Evolutionary conservation across 768 basidiomycete genomes (phyloP).

Genomic region (Pisolithus tinctorius): DNA sequence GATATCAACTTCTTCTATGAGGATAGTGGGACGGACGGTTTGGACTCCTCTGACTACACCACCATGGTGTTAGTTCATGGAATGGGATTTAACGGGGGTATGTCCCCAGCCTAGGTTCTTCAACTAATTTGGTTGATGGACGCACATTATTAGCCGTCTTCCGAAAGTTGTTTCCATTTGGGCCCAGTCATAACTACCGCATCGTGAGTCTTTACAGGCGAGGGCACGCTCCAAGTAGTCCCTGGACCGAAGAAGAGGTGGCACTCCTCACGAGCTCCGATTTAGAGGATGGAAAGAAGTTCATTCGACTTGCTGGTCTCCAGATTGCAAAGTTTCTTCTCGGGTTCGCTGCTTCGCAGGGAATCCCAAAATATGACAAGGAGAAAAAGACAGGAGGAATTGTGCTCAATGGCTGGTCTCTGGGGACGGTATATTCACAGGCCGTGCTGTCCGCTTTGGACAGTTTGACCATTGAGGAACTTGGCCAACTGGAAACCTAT

Average conservation of each 20-base stretch:
- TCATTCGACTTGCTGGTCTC: constrained; percentile 1
- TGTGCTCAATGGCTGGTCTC: constrained; percentile 5
- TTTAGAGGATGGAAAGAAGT: not conserved
- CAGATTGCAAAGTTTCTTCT: constrained; percentile 6
- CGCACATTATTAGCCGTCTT: constrained; percentile 1
- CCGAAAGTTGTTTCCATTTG: constrained; percentile 4
- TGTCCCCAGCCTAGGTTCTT: too few species aligned
- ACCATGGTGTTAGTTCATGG: constrained; percentile 7
- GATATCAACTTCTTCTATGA: constrained; percentile 2
- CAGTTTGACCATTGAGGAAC: not conserved
- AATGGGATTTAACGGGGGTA: constrained; percentile 6
- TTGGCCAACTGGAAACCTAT: not conserved
- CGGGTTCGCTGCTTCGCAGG: constrained; percentile 1
- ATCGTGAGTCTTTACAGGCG: constrained; percentile 6
- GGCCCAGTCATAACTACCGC: constrained; percentile 1
- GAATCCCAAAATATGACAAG: not conserved
- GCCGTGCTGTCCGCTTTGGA: constrained; percentile 6
- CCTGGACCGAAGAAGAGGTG: constrained; percentile 1
- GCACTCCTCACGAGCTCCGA: not conserved
- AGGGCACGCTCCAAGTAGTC: constrained; percentile 2
- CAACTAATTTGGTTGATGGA: not conserved
- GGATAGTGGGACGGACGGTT: not conserved
- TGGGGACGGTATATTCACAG: constrained; percentile 2
- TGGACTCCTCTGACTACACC: constrained; percentile 1
- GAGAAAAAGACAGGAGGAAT: constrained; percentile 2